Evolutionary conservation across 1,139 yeast genomes (phyloP), one percentile per base, ranked within the genome.

Genomic region (Saccharomyces hybrid): DNA sequence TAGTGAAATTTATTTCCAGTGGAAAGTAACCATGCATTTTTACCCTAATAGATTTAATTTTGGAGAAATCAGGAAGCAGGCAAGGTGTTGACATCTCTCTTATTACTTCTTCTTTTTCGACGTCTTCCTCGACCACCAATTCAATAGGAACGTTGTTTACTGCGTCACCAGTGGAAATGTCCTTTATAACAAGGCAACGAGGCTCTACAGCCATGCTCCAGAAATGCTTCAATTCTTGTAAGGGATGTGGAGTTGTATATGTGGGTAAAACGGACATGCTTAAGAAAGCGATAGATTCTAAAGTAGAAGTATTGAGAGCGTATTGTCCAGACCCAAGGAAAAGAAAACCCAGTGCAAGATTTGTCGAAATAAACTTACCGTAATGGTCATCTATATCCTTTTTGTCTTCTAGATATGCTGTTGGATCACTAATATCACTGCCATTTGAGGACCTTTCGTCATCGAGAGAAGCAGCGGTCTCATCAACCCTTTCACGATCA

Each of bases 321-420:
- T 83, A 89, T 68, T 89, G 97, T 0, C 98, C 97, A 4, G 97
- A 95, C 0, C 97, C 97, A 47, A 93, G 71, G 65, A 93, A 91
- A 54, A 93, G 73, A 61, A 91, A 83, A 1, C 99, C 99, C 49
- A 93, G 71, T 0, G 96, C 88, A 75, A 88, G 79, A 63, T 87
- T 89, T 2, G 84, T 77, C 0, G 95, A 90, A 83, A 88, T 81
- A 66, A 80, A 88, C 58, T 82, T 80, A 0, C 96, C 96, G 68
- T 80, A 89, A 5, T 70, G 69, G 26, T 60, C 65, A 47, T 67
- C 71, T 23, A 62, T 58, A 52, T 66, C 65, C 14, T 51, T 48
- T 28, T 49, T 54, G 14, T 58, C 60, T 38, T 38, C 44, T 19
- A 38, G 5, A 38, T 19, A 38, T 16, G 44, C 44, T 19, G 44